Evolutionary conservation across 139 green algal genomes (phyloP).

Genomic region (Chlorella sp.): DNA sequence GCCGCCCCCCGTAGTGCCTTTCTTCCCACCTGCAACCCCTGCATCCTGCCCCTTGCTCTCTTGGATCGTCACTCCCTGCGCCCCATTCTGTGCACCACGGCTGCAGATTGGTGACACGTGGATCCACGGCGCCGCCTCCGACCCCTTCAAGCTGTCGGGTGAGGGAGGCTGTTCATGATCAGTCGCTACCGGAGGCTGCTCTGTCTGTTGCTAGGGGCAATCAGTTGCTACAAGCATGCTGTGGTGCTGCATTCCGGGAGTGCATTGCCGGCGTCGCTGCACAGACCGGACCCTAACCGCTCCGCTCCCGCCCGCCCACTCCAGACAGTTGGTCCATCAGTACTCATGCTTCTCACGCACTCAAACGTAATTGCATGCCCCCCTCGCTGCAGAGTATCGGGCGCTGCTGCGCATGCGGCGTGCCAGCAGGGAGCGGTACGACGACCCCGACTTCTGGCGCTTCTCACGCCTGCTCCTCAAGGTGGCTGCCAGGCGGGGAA

Average conservation of each 20-base stretch:
- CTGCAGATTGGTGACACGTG: conserved; percentile 73
- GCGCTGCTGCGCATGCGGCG: conserved; percentile 53
- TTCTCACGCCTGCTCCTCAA: conserved; percentile 69
- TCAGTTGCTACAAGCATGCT: too few relatives aligned
- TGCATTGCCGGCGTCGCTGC: too few relatives aligned
- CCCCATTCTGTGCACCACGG: background rate
- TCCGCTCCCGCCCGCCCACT: background rate
- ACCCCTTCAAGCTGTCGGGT: conserved; percentile 49
- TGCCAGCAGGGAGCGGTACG: background rate
- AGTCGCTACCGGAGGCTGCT: too few relatives aligned
- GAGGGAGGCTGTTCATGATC: background rate
- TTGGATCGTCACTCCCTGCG: too few relatives aligned
- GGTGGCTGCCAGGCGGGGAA: background rate
- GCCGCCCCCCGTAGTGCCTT: too few relatives aligned
- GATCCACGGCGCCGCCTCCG: conserved; percentile 61
- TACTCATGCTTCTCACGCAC: too few relatives aligned
- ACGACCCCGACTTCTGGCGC: conserved; percentile 49
- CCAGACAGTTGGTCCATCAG: too few relatives aligned
- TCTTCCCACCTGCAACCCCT: too few relatives aligned
- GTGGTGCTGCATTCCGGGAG: too few relatives aligned
- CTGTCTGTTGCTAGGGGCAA: too few relatives aligned
- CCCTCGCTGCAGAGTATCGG: conserved; percentile 44
- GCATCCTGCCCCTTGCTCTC: too few relatives aligned
- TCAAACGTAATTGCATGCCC: too few relatives aligned
- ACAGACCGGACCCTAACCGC: background rate